Percentiles rank a stretch among this genome's conserved stretches.
phyloP scores from a whole-genome alignment of 345 rosid genomes.

The Dipteronia sinensis region DNA sequence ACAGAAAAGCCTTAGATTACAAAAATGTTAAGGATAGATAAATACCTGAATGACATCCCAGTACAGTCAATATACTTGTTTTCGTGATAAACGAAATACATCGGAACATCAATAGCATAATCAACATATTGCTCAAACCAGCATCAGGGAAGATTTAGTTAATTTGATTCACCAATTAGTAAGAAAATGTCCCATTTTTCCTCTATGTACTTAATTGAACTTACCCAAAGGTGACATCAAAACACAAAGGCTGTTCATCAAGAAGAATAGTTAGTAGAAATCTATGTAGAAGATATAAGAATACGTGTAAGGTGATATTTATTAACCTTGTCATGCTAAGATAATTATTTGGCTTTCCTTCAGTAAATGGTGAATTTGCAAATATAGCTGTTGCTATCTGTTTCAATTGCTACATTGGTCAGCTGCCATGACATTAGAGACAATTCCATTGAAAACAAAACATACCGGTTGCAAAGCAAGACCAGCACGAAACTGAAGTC shows the following conservation, averaged over 20 bases:
- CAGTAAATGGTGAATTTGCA: slow-evolving; percentile 98
- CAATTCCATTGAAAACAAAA: slow-evolving; percentile 24
- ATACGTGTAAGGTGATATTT: slow-evolving; percentile 5
- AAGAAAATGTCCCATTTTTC: neutral
- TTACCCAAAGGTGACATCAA: slow-evolving; percentile 90
- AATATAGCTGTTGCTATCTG: slow-evolving; percentile 98
- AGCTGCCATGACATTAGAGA: slow-evolving; percentile 29
- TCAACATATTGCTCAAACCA: slow-evolving; percentile 99
- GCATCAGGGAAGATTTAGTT: slow-evolving; percentile 29
- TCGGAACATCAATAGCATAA: slow-evolving; percentile 97
- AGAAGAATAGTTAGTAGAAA: slow-evolving; percentile 30
- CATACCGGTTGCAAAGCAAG: slow-evolving; percentile 93
- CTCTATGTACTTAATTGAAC: slow-evolving; percentile 25
- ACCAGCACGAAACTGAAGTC: slow-evolving; percentile 89
- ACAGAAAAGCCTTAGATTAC: too few species aligned
- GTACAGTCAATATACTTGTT: slow-evolving; percentile 86
- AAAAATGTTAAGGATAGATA: slow-evolving; percentile 62
- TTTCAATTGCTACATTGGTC: slow-evolving; percentile 32
- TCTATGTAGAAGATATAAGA: slow-evolving; percentile 4
- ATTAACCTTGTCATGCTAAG: slow-evolving; percentile 96
- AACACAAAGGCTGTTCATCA: slow-evolving; percentile 83
- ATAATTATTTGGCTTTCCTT: slow-evolving; percentile 95
- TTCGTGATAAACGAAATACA: slow-evolving; percentile 92
- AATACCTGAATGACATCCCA: slow-evolving; percentile 91
- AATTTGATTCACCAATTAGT: neutral